Evolutionary conservation across 164 flowering plant species (phyloP), one percentile per base, ranked within the genome.

Genomic region (Chloranthus sessilifolius): DNA sequence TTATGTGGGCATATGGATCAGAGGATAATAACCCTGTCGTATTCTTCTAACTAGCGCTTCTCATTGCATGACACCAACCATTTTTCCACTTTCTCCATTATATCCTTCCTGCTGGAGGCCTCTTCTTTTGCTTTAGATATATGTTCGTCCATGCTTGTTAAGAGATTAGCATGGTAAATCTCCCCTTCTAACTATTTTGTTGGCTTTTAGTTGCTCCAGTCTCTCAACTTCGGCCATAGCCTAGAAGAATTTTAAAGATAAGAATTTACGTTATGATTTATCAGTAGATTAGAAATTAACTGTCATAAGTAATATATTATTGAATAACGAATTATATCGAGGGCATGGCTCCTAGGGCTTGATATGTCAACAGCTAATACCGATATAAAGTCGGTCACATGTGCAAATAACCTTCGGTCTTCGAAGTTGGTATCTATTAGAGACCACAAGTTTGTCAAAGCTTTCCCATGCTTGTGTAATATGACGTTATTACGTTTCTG

Each of bases 11-110:
- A n/a, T n/a, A n/a, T n/a, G 28, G 28, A n/a, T 47, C 23, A 43
- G 31, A 61, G 50, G 53, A 70, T 59, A 33, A 57, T 56, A 14
- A 91, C 98, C 83, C 59, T 79, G 70, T 49, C 83, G 40, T 91
- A 91, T 47, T 91, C 95, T 76, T 91, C 98, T 50, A 91, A 62
- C 98, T 96, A 88, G 33, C 80, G 74, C 61, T 91, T 96, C 55
- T 85, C 98, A 27, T 83, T 82, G 35, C 88, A 59, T 24, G 90
- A 83, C 47, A 67, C 56, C 22, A 76, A 74, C 98, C 95, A 91
- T 52, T 76, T 91, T 31, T 83, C 95, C 14, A 87, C 92, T 69
- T 79, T 85, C 50, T 91, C 98, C 84, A 85, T 77, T 60, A 91
- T 91, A 31, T 56, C 68, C 58, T 69, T 78, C 57, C 98, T 73